Base-by-base conservation (phyloP, 73 alveolate genomes). In the Tetrahymena elliotti region DNA sequence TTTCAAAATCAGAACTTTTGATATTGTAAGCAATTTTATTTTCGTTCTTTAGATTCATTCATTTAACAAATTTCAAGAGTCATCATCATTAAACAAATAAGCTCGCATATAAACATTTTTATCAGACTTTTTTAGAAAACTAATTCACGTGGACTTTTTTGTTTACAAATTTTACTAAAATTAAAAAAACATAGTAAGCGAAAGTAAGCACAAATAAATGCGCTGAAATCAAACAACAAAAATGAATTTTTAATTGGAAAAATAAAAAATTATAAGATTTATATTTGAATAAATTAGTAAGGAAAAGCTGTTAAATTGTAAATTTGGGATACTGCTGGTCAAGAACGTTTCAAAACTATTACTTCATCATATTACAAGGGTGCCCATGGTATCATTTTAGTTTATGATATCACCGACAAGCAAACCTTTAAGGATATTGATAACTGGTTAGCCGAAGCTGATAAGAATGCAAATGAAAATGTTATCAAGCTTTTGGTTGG, bases 281-380 rank as follows among this genome's bases (percentile, higher is more conserved):
- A 68, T 68, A 24, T 68, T 68, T 68, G 88, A 68, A 68, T 27
- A 22, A 68, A 94, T 52, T 38, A 84, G 95, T 24, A 84, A 84
- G 96, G 97, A 33, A 96, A 96, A 35, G 54, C 96, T 20, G 94
- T 96, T 20, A 93, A 93, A 96, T 88, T 96, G 95, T 88, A 94
- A 94, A 94, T 94, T 88, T 94, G 96, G 96, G 96, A 94, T 40
- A 94, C 96, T n/a, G 97, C 98, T 13, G 98, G 98, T n/a, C 93
- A 96, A 83, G 98, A 96, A 88, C 83, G 97, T 95, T 98, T 96
- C 96, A 97, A 96, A 84, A 96, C 98, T 6, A 95, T 98, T 33
- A 98, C 98, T 82, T 95, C 97, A 95, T 94, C 98, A 88, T 98
- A 98, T 97, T 98, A 95, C 96, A 96, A 97, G 92, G 98, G 97